These are phyloP conservation scores for Haplosporangium sp. DNA, from an alignment of 371 early-diverging fungal species.

Conservation along the genomic window DNA sequence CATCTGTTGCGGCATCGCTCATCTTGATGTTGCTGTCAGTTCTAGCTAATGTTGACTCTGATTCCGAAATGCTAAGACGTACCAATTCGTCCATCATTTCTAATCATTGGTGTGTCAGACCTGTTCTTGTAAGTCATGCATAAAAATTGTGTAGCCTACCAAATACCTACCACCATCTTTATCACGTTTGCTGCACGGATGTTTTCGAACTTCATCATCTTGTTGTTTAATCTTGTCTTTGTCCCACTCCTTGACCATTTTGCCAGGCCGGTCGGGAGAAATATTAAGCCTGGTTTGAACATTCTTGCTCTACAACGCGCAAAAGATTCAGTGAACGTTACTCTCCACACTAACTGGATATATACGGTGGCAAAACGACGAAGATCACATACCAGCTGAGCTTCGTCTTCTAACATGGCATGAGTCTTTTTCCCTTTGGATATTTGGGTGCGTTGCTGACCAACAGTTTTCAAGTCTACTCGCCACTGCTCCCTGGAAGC, in stretches of 20 bases:
- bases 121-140: neutral
- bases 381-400: conserved; percentile 51
- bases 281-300: conserved; percentile 71
- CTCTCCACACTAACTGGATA: neutral
- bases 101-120: neutral
- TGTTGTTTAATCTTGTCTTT: conserved; percentile 54
- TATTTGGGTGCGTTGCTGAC: conserved; percentile 15
- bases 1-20: conserved; percentile 8
- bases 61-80: conserved; percentile 40
- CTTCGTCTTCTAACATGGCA: conserved; percentile 45
- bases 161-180: conserved; percentile 36
- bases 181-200: conserved; percentile 39
- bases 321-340: neutral
- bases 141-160: neutral
- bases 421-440: conserved; percentile 20
- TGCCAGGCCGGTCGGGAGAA: conserved; percentile 67
- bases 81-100: conserved; percentile 53
- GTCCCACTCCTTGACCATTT: conserved; percentile 63
- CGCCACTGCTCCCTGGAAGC: conserved; percentile 37
- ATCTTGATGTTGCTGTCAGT: conserved; percentile 13
- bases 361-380: neutral
- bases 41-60: conserved; percentile 27
- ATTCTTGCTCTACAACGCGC: conserved; percentile 45
- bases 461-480: conserved; percentile 38
- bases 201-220: conserved; percentile 14